Conservation (phyloP, 2,329 filamentous ascomycete genomes). For the Juglanconis sp. region DNA sequence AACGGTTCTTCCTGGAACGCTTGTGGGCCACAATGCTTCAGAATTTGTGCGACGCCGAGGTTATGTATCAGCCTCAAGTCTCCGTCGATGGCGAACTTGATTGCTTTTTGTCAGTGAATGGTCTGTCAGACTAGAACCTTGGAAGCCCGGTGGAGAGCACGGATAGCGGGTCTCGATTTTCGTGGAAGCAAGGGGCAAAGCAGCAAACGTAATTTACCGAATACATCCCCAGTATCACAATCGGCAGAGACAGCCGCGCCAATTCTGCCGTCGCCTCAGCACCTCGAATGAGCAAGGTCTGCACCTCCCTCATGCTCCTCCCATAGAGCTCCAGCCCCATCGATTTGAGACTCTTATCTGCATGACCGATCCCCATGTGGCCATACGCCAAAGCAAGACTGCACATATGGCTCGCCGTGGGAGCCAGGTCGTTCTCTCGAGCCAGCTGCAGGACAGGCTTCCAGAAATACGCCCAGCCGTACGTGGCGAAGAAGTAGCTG, state of each 20-base stretch:
- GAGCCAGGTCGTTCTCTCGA: slow-evolving; percentile 17
- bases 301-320: slow-evolving; percentile 13
- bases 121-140: no score
- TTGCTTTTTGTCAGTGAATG: not conserved
- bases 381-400: slow-evolving; percentile 20
- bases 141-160: no score
- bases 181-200: not conserved
- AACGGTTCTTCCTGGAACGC: slow-evolving; percentile 23
- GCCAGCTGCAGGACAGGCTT: slow-evolving; percentile 24
- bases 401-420: slow-evolving; percentile 19
- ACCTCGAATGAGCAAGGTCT: slow-evolving; percentile 9
- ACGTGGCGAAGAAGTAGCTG: slow-evolving; percentile 27
- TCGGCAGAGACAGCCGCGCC: slow-evolving; percentile 14
- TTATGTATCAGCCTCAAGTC: slow-evolving; percentile 26
- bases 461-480: slow-evolving; percentile 29
- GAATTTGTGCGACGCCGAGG: slow-evolving; percentile 24
- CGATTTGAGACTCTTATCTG: slow-evolving; percentile 12
- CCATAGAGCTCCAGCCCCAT: slow-evolving; percentile 18
- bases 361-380: slow-evolving; percentile 16
- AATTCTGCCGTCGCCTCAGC: slow-evolving; percentile 4
- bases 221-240: slow-evolving; percentile 18
- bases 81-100: slow-evolving; percentile 23
- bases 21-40: slow-evolving; percentile 25
- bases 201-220: slow-evolving; percentile 9
- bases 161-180: no score